Conservation (phyloP, 2,329 filamentous ascomycete species). For the Nectriaceae sp. region DNA sequence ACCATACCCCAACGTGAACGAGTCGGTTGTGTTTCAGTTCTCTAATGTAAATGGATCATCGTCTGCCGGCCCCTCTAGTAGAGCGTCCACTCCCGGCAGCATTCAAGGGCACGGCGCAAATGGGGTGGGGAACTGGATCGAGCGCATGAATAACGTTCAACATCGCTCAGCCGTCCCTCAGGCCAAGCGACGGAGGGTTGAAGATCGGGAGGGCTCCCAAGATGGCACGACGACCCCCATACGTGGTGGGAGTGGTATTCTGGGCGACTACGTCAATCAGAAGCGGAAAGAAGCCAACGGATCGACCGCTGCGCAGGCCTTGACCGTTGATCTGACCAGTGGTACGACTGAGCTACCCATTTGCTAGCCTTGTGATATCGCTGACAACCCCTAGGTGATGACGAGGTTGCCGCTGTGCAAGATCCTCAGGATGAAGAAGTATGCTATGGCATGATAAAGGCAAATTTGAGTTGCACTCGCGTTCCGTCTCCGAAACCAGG, state of each 20-base stretch:
- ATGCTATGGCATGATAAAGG: constrained; percentile 78
- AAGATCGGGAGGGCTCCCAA: constrained; percentile 46
- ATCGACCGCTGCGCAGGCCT: constrained; percentile 31
- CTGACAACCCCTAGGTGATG: constrained; percentile 33
- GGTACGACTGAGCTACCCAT: constrained; percentile 36
- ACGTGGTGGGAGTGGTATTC: constrained; percentile 52
- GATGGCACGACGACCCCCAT: constrained; percentile 33
- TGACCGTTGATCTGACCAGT: constrained; percentile 61
- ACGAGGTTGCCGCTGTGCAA: constrained; percentile 58
- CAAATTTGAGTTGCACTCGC: constrained; percentile 64
- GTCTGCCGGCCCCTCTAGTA: constrained; percentile 35
- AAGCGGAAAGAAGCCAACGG: constrained; percentile 48
- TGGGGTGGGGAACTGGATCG: constrained; percentile 65
- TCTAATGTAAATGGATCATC: constrained; percentile 36
- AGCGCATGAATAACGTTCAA: constrained; percentile 74
- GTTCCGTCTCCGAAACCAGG: constrained; percentile 71
- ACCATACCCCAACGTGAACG: constrained; percentile 28
- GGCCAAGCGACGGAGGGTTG: constrained; percentile 66
- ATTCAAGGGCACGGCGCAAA: constrained; percentile 23
- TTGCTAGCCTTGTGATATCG: constrained; percentile 11
- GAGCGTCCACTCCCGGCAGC: constrained; percentile 35
- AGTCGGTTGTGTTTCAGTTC: constrained; percentile 45
- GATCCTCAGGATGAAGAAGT: constrained; percentile 70
- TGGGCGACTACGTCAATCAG: constrained; percentile 69
- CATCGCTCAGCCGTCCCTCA: constrained; percentile 61